Conservation (phyloP, 75 land plant species). For the Pinus tabuliformis region DNA sequence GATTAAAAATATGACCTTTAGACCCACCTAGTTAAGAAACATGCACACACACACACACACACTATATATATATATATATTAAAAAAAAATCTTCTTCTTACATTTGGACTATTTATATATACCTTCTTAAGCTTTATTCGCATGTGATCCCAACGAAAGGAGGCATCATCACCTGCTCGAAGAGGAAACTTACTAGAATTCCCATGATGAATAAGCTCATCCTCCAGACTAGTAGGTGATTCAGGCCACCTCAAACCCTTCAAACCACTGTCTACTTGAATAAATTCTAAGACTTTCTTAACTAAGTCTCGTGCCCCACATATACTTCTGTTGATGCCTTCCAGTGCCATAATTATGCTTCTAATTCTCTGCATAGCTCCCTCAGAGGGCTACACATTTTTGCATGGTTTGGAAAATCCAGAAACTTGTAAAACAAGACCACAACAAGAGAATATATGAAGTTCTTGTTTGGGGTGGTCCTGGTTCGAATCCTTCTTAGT, state of each 20-base stretch:
- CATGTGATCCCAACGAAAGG: conserved; percentile 76
- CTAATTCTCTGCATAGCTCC: conserved; percentile 75
- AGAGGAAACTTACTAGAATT: conserved; percentile 81
- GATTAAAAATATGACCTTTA: no score
- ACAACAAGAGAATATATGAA: conserved; percentile 44
- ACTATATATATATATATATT: no score
- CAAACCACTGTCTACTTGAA: conserved; percentile 68
- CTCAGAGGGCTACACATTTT: conserved; percentile 65
- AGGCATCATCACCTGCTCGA: conserved; percentile 92
- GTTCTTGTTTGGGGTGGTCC: neutral
- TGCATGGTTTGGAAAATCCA: conserved; percentile 81
- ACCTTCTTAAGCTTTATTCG: no score
- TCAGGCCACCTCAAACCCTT: conserved; percentile 62
- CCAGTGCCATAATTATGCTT: conserved; percentile 92
- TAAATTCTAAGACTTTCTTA: conserved; percentile 63
- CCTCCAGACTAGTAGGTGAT: conserved; percentile 77
- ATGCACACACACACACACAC: no score
- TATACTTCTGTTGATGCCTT: conserved; percentile 97
- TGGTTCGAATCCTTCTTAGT: neutral
- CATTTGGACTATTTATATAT: no score
- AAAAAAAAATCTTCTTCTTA: no score
- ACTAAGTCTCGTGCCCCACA: conserved; percentile 83
- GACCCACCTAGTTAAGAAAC: no score
- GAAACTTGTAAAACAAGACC: conserved; percentile 93
- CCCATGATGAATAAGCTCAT: conserved; percentile 89